Conservation (phyloP, 1,139 yeast genomes). For the Suhomyces guaymorum region DNA sequence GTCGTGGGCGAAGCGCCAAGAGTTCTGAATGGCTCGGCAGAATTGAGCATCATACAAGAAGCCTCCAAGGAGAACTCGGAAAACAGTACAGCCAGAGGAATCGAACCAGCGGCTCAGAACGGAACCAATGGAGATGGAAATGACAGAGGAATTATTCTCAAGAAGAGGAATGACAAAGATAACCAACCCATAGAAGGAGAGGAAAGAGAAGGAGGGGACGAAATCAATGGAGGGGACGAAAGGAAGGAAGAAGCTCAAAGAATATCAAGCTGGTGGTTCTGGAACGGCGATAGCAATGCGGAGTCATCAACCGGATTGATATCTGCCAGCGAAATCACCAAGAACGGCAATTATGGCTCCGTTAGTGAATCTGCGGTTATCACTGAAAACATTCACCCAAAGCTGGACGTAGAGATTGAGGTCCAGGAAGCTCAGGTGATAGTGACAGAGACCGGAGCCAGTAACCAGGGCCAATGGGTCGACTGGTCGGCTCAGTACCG, state of each 20-base stretch:
- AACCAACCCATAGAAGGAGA: no score
- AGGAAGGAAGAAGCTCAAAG: slow-evolving; percentile 5
- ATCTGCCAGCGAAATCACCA: no score
- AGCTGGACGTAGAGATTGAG: no score
- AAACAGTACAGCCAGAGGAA: not conserved
- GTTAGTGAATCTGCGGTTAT: no score
- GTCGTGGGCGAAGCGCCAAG: not conserved
- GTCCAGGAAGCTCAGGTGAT: not conserved
- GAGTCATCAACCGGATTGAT: no score
- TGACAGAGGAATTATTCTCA: no score
- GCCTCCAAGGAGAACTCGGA: slow-evolving; percentile 5
- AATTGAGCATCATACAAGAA: slow-evolving; percentile 2
- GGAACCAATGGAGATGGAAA: no score
- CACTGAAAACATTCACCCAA: no score
- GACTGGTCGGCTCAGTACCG: slow-evolving; percentile 19
- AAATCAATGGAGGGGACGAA: no score
- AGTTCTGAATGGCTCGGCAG: not conserved
- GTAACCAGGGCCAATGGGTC: slow-evolving; percentile 12
- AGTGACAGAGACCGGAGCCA: not conserved
- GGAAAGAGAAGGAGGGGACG: not conserved
- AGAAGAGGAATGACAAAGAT: no score
- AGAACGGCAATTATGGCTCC: no score
- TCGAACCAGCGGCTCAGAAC: not conserved
- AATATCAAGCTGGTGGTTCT: slow-evolving; percentile 10
- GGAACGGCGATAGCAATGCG: no score